These are phyloP conservation scores for Dendrostoma leiphaemia DNA, from an alignment of 2,329 filamentous ascomycete genomes.

Conservation along the genomic window DNA sequence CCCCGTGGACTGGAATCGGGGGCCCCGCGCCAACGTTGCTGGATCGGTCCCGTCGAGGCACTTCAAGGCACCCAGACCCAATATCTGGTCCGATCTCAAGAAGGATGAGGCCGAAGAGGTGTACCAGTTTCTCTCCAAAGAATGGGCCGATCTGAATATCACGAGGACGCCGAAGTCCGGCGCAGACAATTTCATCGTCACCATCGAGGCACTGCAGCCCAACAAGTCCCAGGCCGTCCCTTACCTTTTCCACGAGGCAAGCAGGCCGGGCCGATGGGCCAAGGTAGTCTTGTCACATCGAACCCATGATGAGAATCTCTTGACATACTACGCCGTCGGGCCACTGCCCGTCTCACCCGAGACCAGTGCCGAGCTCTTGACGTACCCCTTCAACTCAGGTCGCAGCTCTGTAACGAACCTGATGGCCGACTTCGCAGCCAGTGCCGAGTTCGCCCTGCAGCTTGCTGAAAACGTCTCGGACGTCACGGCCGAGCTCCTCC, in stretches of 20 bases:
- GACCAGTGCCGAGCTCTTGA: conserved; percentile 37
- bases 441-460: conserved; percentile 32
- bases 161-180: conserved; percentile 35
- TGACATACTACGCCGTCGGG: conserved; percentile 48
- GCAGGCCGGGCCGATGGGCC: conserved; percentile 40
- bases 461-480: conserved; percentile 33
- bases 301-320: conserved; percentile 38
- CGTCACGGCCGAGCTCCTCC: conserved; percentile 39
- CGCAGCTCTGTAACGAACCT: conserved; percentile 35
- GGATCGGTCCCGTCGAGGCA: neutral
- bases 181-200: conserved; percentile 45
- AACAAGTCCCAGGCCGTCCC: conserved; percentile 47
- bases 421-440: conserved; percentile 31
- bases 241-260: conserved; percentile 38
- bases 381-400: conserved; percentile 43
- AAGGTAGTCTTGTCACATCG: conserved; percentile 45
- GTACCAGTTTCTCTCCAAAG: conserved; percentile 38
- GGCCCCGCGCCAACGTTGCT: neutral
- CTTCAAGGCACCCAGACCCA: conserved; percentile 35
- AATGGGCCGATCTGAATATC: conserved; percentile 42
- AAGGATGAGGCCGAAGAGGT: conserved; percentile 40
- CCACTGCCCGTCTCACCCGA: conserved; percentile 41
- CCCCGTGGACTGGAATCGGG: neutral
- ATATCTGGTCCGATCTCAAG: conserved; percentile 41
- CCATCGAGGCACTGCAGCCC: conserved; percentile 44